Conservation (phyloP, 2,329 filamentous ascomycete species). For the Lecanicillium sp. region DNA sequence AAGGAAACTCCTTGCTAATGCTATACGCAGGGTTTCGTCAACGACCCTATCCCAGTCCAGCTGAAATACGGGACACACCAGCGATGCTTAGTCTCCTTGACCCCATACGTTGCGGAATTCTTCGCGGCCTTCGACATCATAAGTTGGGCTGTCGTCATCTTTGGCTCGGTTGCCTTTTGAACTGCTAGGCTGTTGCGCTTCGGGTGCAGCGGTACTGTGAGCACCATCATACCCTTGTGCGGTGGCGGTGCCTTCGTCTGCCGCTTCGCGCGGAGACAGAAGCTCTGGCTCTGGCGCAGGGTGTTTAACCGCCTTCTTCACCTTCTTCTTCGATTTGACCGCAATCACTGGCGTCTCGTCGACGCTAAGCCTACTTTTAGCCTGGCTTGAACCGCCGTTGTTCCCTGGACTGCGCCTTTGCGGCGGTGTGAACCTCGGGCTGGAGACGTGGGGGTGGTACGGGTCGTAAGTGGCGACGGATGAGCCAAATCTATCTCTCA, state of each 20-base stretch:
- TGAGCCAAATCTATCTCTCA: slow-evolving; percentile 55
- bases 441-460: slow-evolving; percentile 14
- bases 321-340: slow-evolving; percentile 30
- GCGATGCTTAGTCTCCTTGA: background rate
- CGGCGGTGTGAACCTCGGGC: slow-evolving; percentile 9
- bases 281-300: slow-evolving; percentile 21
- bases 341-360: slow-evolving; percentile 19
- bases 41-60: too few species aligned
- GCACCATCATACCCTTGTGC: slow-evolving; percentile 12
- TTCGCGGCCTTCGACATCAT: slow-evolving; percentile 28
- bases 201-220: slow-evolving; percentile 11
- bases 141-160: slow-evolving; percentile 13
- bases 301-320: slow-evolving; percentile 26
- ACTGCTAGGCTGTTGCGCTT: background rate
- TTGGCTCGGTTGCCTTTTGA: slow-evolving; percentile 9
- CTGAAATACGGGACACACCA: too few species aligned
- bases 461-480: slow-evolving; percentile 21
- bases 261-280: slow-evolving; percentile 16
- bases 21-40: too few species aligned
- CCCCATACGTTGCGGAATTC: slow-evolving; percentile 42
- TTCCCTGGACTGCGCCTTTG: slow-evolving; percentile 8
- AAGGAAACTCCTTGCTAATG: too few species aligned
- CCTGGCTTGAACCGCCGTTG: slow-evolving; percentile 11
- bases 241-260: slow-evolving; percentile 9
- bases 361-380: slow-evolving; percentile 17